Base-by-base conservation (phyloP, 2,329 filamentous ascomycete genomes). In the Ceratocystiopsis sp. region DNA sequence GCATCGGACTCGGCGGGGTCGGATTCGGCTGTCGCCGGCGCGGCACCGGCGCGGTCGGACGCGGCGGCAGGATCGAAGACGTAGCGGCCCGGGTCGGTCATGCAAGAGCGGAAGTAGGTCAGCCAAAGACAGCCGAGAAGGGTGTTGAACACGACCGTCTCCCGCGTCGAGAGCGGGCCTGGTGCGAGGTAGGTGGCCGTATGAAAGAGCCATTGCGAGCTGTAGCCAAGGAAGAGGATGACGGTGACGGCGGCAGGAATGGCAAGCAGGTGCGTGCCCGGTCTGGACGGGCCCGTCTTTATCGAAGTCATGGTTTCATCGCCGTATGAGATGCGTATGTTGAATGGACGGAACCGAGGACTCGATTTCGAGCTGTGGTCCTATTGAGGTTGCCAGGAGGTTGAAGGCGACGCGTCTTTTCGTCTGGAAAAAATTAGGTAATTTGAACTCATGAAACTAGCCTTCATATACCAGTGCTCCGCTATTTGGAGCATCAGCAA, bases 131-230 rank as follows among this genome's bases (percentile, higher is more conserved):
- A 71, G 16, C 66, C 51, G 16, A 87, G 65, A 16, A 83, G 63
- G 33, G 56, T 43, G 61, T 91, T 89, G 62, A 87, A 81, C 48
- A 69, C 57, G 52, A 73, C 58, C 13, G 69, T 64, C 57, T 89
- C 67, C 45, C 60, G 57, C 45, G 56, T 59, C 4, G 69, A 69
- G 19, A 81, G 64, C 2, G 79, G 76, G 2, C 73, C 75, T 0
- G 75, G 75, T 12, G 67, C 64, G 48, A 81, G 67, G 49, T 69
- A 63, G 2, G 69, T 66, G 33, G 74, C 67, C 47, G 72, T 61
- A 50, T 69, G 59, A 57, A 89, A 82, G 39, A 89, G 65, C 55
- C 67, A 71, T 60, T 89, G 84, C 5, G 83, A 80, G 40, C 73
- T 71, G 62, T 80, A 84, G 47, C 75, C 73, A 4, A 87, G 69